phyloP scores from a whole-genome alignment of 2,329 filamentous ascomycete species.

The Chaetomiaceae sp. region DNA sequence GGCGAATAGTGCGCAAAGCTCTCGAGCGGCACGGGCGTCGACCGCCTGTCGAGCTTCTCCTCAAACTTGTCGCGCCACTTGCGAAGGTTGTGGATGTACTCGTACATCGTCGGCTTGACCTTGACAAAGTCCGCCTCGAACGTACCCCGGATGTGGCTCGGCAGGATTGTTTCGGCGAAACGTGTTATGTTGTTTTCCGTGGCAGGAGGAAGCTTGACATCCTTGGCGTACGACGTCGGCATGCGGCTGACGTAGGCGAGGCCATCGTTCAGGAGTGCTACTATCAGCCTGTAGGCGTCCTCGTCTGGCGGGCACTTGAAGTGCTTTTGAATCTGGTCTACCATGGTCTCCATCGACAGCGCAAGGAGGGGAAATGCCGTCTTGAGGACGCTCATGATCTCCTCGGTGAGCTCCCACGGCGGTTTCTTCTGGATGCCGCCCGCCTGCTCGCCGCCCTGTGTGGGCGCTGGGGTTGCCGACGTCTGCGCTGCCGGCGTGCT shows the following conservation, averaged over 20 bases:
- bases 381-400: constrained; percentile 92
- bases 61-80: constrained; percentile 98
- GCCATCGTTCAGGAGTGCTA: constrained; percentile 94
- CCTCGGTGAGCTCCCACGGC: constrained; percentile 94
- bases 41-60: constrained; percentile 86
- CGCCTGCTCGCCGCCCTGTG: constrained; percentile 23
- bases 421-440: constrained; percentile 58
- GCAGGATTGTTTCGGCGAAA: constrained; percentile 94
- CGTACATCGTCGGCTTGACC: constrained; percentile 94
- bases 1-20: constrained; percentile 62
- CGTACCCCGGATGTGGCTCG: constrained; percentile 87
- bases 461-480: constrained; percentile 9
- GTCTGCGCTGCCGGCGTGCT: constrained; percentile 24
- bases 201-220: constrained; percentile 81
- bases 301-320: constrained; percentile 99
- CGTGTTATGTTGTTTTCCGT: constrained; percentile 96
- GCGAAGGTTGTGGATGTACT: constrained; percentile 95
- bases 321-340: constrained; percentile 97
- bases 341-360: constrained; percentile 98
- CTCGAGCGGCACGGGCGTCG: constrained; percentile 70
- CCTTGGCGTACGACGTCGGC: constrained; percentile 79
- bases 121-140: constrained; percentile 97
- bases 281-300: constrained; percentile 93
- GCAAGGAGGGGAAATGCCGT: constrained; percentile 94
- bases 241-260: constrained; percentile 87